Conservation (phyloP, 345 rosid genomes). For the Sonneratia caseolaris region DNA sequence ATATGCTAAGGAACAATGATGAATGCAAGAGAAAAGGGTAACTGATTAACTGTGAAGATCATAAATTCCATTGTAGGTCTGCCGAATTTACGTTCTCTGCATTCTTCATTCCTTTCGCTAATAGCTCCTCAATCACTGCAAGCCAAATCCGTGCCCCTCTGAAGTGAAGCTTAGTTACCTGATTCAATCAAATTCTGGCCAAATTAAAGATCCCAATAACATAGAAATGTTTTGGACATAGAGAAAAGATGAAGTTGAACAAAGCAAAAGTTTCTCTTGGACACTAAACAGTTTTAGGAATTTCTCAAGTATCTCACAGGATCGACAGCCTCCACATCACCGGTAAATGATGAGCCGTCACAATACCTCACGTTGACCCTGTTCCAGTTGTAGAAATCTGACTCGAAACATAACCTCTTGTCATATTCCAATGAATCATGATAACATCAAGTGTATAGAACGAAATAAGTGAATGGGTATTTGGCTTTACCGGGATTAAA, state of each 20-base stretch:
- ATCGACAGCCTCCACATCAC: constrained; percentile 64
- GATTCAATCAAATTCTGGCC: constrained; percentile 5
- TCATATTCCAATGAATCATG: background rate
- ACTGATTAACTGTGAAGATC: no score
- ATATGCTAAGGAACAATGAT: background rate
- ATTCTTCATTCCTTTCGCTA: constrained; percentile 71
- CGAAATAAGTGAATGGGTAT: background rate
- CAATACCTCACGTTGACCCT: constrained; percentile 87
- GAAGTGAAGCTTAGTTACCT: constrained; percentile 88
- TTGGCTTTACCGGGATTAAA: constrained; percentile 60
- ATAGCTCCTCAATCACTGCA: constrained; percentile 68
- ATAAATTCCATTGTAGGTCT: background rate
- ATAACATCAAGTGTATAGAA: background rate
- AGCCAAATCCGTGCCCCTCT: constrained; percentile 87
- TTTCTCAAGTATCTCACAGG: constrained; percentile 40
- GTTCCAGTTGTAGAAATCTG: constrained; percentile 91
- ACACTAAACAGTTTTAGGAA: background rate
- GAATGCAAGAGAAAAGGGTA: background rate
- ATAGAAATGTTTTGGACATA: background rate
- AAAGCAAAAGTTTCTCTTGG: no score
- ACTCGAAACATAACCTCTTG: background rate
- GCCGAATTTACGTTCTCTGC: constrained; percentile 51
- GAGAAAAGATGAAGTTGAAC: no score
- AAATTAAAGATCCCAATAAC: background rate
- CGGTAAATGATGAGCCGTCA: constrained; percentile 90